phyloP scores from a whole-genome alignment of 2,329 filamentous ascomycete species.

The Aspergillus vadensis region DNA sequence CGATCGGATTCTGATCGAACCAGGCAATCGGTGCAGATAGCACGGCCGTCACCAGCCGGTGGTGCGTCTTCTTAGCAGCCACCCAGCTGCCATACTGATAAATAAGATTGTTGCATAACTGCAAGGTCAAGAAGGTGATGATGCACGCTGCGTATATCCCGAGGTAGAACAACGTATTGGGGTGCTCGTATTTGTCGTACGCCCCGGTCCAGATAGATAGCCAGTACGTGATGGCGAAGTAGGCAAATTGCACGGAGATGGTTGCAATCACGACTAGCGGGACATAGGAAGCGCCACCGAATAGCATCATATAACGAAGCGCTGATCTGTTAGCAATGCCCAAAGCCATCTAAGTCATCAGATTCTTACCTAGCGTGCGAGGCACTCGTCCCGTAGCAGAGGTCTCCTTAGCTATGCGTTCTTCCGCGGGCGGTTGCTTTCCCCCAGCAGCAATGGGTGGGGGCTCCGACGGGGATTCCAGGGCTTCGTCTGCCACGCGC shows the following conservation, averaged over 20 bases:
- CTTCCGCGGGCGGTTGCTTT: slow-evolving; percentile 13
- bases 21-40: slow-evolving; percentile 59
- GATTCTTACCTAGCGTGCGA: slow-evolving; percentile 24
- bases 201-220: slow-evolving; percentile 33
- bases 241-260: slow-evolving; percentile 27
- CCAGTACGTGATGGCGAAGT: slow-evolving; percentile 34
- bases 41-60: slow-evolving; percentile 55
- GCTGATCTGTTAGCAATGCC: slow-evolving; percentile 13
- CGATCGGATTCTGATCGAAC: slow-evolving; percentile 58
- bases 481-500: slow-evolving; percentile 2
- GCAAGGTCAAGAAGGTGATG: slow-evolving; percentile 33
- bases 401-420: slow-evolving; percentile 25
- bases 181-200: slow-evolving; percentile 21
- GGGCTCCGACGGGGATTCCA: slow-evolving; percentile 13
- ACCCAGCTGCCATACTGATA: slow-evolving; percentile 61
- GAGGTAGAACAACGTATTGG: slow-evolving; percentile 50
- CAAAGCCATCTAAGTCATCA: background rate
- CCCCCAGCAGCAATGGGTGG: slow-evolving; percentile 1
- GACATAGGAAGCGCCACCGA: slow-evolving; percentile 29
- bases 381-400: slow-evolving; percentile 27
- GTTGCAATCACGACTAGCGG: slow-evolving; percentile 22
- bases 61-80: slow-evolving; percentile 58
- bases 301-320: slow-evolving; percentile 29
- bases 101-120: slow-evolving; percentile 32
- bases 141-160: slow-evolving; percentile 55